Base-by-base conservation (phyloP, 1,284 basidiomycete species). In the Cutaneotrichosporon cavernicola region DNA sequence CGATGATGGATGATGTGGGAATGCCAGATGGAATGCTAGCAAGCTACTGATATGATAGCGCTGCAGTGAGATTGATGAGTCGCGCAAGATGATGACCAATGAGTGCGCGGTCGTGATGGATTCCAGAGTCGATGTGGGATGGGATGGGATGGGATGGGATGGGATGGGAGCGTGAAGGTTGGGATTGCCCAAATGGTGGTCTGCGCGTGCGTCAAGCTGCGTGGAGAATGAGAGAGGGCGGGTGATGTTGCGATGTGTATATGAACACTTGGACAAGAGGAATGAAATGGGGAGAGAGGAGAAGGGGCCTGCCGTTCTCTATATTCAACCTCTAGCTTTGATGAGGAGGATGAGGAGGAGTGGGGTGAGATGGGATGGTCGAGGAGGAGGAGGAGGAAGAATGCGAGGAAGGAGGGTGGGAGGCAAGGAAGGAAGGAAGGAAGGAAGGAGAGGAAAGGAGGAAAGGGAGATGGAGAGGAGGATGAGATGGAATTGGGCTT, bases 251-350 rank as follows among this genome's bases (percentile, higher is more conserved):
- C 38, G 6, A 18, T 4, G 38, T 40, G 38, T 61, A 53, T 62
- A 62, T 62, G 60, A 62, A 62, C 55, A 62, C 43, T 34, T 36
- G 32, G 40, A 53, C 31, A 36, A 52, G 49, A 36, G 6, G 26
- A 11, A 58, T n/a, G 34, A 50, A 14, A 58, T 1, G 55, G 43
- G 30, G n/a, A 8, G n/a, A 50, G 46, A 30, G 13, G 46, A 62
- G 47, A 51, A 51, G 26, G 56, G 56, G 46, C 50, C 50, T 26
- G 61, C 49, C 50, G 57, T 36, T 26, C 43, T 49, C 30, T 49
- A 30, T 34, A 36, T 46, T 22, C 26, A 40, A 46, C 43, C 49
- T 51, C 58, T 52, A 31, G 31, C 49, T 52, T 63, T 58, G 61
- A 58, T 40, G 51, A 58, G 16, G 49, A 43, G 43, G 51, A 52